These are phyloP conservation scores for Suillus subluteus DNA, from an alignment of 768 basidiomycete species.

Conservation along the genomic window DNA sequence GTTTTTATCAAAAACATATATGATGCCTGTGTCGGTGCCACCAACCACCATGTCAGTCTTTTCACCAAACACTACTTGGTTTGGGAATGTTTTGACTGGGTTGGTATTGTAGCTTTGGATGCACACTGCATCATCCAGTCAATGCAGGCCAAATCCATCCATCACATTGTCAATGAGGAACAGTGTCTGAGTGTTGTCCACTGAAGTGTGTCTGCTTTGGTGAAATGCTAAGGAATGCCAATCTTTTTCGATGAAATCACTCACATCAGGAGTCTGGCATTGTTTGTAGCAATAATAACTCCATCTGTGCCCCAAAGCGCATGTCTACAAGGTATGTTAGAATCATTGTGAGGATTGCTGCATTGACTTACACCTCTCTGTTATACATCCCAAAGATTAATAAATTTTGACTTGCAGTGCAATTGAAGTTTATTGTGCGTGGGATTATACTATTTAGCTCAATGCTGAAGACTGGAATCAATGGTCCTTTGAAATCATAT, in stretches of 20 bases:
- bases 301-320: neutral
- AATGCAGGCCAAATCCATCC: neutral
- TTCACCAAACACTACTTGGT: too few species aligned
- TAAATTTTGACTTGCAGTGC: neutral
- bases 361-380: constrained; percentile 6
- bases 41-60: too few species aligned
- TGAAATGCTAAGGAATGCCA: neutral
- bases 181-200: neutral
- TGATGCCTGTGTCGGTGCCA: too few species aligned
- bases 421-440: neutral
- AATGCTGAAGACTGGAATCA: neutral
- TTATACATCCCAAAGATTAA: constrained; percentile 13
- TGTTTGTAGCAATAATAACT: neutral
- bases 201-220: neutral
- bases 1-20: too few species aligned
- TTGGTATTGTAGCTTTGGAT: too few species aligned
- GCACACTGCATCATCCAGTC: too few species aligned
- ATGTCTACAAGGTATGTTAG: neutral
- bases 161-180: neutral
- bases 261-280: neutral
- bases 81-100: too few species aligned
- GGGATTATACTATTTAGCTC: neutral
- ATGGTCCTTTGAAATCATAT: constrained; percentile 1
- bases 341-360: neutral
- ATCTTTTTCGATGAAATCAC: neutral